phyloP scores from a whole-genome alignment of 805 yeast genomes.

The Candida awuae region DNA sequence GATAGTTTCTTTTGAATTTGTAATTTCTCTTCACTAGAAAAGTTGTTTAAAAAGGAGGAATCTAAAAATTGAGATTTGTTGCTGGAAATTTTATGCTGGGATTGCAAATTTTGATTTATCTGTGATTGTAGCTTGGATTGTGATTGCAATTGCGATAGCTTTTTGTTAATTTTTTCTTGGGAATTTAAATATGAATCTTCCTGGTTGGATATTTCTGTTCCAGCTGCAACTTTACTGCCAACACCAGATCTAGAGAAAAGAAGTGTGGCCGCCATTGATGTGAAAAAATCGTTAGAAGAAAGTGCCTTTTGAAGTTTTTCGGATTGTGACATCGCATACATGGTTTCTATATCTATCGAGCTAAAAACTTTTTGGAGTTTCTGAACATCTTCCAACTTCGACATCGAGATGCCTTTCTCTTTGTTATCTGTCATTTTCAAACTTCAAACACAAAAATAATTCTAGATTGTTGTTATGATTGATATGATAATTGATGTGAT shows the following conservation, averaged over 20 bases:
- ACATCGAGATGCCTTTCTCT: background rate
- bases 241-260: background rate
- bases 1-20: constrained; percentile 16
- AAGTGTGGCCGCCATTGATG: constrained; percentile 5
- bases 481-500: no score
- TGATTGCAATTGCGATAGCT: no score
- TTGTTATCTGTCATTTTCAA: no score
- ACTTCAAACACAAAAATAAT: no score
- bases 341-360: constrained; percentile 7
- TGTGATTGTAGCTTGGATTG: no score
- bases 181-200: no score
- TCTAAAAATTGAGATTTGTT: background rate
- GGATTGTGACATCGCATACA: constrained; percentile 14
- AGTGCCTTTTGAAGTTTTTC: constrained; percentile 15
- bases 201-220: no score
- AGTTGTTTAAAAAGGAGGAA: background rate
- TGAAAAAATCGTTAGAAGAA: constrained; percentile 14
- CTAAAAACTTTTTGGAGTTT: constrained; percentile 8
- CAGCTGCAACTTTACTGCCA: no score
- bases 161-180: no score
- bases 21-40: constrained; percentile 6
- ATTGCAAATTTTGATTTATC: no score
- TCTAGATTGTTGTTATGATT: no score
- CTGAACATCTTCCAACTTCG: constrained; percentile 6
- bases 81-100: background rate